A percentile compares a stretch with the other conserved stretches of the same genome.
phyloP scores from a whole-genome alignment of 2,329 filamentous ascomycete genomes.

The Pseudogymnoascus sp. region DNA sequence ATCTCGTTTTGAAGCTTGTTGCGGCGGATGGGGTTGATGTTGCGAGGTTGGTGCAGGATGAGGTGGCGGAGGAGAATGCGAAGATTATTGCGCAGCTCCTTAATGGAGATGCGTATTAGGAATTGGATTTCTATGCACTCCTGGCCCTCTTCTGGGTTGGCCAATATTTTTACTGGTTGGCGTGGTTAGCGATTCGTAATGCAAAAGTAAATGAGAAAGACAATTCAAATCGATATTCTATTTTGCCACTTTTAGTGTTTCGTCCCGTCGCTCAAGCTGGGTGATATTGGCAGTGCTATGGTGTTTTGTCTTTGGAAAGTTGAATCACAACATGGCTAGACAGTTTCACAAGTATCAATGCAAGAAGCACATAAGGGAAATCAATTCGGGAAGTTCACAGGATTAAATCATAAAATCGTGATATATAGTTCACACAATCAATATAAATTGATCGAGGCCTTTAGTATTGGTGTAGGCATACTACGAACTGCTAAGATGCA shows the following conservation, averaged over 20 bases:
- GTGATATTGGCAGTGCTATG: too few species aligned
- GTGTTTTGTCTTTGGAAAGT: too few species aligned
- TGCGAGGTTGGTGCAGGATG: constrained; percentile 35
- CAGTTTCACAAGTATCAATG: too few species aligned
- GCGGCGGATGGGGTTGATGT: constrained; percentile 28
- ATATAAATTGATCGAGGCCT: constrained; percentile 10
- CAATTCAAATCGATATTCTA: too few species aligned
- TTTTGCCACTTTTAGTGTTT: too few species aligned
- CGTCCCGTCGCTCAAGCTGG: too few species aligned
- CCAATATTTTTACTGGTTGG: too few species aligned
- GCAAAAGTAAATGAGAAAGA: too few species aligned
- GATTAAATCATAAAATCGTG: constrained; percentile 5
- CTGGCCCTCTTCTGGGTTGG: too few species aligned
- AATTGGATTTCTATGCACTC: background rate
- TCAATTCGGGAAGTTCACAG: background rate
- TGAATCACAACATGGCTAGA: too few species aligned
- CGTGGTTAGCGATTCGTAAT: too few species aligned
- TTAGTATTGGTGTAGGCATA: constrained; percentile 4
- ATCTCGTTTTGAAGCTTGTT: constrained; percentile 46
- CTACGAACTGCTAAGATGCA: constrained; percentile 8
- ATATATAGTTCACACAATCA: constrained; percentile 12
- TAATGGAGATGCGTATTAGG: constrained; percentile 32
- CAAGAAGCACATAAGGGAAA: too few species aligned
- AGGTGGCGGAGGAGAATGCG: constrained; percentile 39
- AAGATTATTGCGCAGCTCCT: constrained; percentile 44